A percentile compares a stretch with the other conserved stretches of the same genome.
These are phyloP conservation scores for Amyloporia xantha DNA, from an alignment of 768 basidiomycete species.

Conservation along the genomic window DNA sequence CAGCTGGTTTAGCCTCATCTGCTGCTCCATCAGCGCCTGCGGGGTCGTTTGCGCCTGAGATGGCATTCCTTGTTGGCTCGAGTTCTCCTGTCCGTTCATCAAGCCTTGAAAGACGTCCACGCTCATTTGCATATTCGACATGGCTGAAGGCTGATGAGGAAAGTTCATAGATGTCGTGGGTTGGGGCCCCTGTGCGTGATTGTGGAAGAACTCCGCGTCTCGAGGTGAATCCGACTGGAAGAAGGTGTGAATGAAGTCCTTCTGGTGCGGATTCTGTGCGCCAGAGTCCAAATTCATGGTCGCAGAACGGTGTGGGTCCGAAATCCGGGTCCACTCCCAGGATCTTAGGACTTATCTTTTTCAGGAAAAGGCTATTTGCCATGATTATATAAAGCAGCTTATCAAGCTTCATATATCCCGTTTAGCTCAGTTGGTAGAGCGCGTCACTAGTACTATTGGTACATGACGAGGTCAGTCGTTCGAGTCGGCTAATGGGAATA, in stretches of 20 bases:
- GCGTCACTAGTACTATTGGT: conserved; percentile 46
- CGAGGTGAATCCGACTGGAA: conserved; percentile 18
- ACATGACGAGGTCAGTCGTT: conserved; percentile 66
- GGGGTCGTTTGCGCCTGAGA: conserved; percentile 27
- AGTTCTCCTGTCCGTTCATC: conserved; percentile 39
- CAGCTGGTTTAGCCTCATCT: conserved; percentile 70
- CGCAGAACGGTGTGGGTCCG: too few species aligned
- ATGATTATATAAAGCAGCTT: too few species aligned
- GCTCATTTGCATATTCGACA: conserved; percentile 25
- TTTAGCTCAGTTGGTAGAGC: conserved; percentile 45
- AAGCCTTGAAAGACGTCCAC: conserved; percentile 47
- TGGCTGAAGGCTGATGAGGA: conserved; percentile 10
- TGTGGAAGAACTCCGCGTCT: conserved; percentile 15
- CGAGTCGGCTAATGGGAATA: conserved; percentile 43
- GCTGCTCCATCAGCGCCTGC: conserved; percentile 61
- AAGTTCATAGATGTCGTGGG: conserved; percentile 14
- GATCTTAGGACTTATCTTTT: neutral
- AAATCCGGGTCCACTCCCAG: neutral
- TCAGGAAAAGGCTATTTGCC: too few species aligned
- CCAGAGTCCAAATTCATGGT: conserved; percentile 9
- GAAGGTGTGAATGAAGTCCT: conserved; percentile 25
- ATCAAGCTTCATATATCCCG: neutral
- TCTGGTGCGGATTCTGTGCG: conserved; percentile 17
- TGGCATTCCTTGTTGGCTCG: conserved; percentile 14
- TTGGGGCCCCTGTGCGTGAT: conserved; percentile 9